A percentile compares a stretch with the other conserved stretches of the same genome.
Conservation (phyloP, 768 basidiomycete species). For the Boletus vermiculosoides region DNA sequence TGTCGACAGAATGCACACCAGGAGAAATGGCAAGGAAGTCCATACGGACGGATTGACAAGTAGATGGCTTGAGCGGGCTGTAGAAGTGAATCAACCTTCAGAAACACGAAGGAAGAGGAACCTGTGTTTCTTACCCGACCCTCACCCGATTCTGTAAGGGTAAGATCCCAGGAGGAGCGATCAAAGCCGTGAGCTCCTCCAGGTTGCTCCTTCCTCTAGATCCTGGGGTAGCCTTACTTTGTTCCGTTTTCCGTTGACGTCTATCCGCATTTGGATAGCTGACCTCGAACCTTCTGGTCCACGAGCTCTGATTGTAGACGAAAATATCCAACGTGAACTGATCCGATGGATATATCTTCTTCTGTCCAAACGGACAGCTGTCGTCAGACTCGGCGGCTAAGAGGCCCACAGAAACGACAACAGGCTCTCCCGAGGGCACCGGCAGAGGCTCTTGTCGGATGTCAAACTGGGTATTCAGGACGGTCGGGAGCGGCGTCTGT, state of each 20-base stretch:
- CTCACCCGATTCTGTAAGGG: constrained; percentile 77
- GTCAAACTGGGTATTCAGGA: constrained; percentile 42
- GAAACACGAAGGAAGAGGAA: neutral
- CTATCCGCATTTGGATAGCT: constrained; percentile 58
- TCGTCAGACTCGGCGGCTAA: constrained; percentile 27
- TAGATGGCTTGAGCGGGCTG: constrained; percentile 76
- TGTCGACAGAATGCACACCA: constrained; percentile 75
- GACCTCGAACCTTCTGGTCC: constrained; percentile 77
- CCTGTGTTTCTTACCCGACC: constrained; percentile 53
- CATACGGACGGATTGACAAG: constrained; percentile 86
- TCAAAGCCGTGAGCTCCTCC: constrained; percentile 31
- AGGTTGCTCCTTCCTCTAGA: constrained; percentile 17
- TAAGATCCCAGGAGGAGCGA: constrained; percentile 57
- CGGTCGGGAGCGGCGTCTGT: constrained; percentile 56
- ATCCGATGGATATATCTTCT: constrained; percentile 68
- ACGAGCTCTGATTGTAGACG: constrained; percentile 77
- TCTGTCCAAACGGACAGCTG: constrained; percentile 21
- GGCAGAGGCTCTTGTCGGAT: constrained; percentile 19
- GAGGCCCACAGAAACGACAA: constrained; percentile 70
- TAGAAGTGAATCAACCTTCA: constrained; percentile 1
- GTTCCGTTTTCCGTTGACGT: constrained; percentile 38
- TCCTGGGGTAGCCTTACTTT: constrained; percentile 21
- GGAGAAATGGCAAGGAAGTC: constrained; percentile 77
- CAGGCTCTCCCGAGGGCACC: constrained; percentile 44
- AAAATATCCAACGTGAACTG: constrained; percentile 83